These are phyloP conservation scores for Aspergillus sp. DNA, from an alignment of 2,329 filamentous ascomycete genomes.

Conservation along the genomic window DNA sequence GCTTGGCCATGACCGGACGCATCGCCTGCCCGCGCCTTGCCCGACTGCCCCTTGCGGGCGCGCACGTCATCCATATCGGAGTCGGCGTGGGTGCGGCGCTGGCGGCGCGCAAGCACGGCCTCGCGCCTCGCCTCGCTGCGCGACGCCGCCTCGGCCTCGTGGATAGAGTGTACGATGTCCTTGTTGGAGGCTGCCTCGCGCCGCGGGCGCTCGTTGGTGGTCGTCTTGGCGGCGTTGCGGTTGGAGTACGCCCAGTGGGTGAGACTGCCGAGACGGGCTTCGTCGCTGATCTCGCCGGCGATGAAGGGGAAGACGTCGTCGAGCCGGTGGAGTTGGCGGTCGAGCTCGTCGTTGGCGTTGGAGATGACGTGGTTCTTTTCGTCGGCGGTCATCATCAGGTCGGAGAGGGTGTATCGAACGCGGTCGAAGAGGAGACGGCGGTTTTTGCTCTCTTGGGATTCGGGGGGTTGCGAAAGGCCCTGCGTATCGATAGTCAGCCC, in stretches of 20 bases:
- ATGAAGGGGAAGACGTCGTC: constrained; percentile 86
- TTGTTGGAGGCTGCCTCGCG: constrained; percentile 77
- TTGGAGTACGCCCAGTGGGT: constrained; percentile 96
- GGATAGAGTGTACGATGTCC: constrained; percentile 64
- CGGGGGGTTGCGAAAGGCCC: constrained; percentile 26
- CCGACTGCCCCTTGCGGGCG: constrained; percentile 56
- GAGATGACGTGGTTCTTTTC: constrained; percentile 97
- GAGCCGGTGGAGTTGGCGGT: constrained; percentile 79
- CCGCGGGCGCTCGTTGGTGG: constrained; percentile 68
- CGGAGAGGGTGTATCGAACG: constrained; percentile 73
- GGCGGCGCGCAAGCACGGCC: constrained; percentile 73
- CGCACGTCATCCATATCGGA: constrained; percentile 73
- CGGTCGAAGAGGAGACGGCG: constrained; percentile 72
- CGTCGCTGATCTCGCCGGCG: constrained; percentile 86
- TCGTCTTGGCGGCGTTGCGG: constrained; percentile 60
- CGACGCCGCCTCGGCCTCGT: constrained; percentile 80
- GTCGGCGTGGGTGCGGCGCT: constrained; percentile 69
- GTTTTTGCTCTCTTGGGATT: constrained; percentile 36
- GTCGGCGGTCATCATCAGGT: constrained; percentile 86
- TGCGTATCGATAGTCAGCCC: too few relatives aligned
- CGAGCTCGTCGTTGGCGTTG: constrained; percentile 85
- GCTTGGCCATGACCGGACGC: constrained; percentile 42
- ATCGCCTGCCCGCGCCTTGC: constrained; percentile 47
- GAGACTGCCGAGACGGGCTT: constrained; percentile 86
- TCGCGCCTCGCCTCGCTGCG: constrained; percentile 84